A percentile compares a stretch with the other conserved stretches of the same genome.
phyloP scores from a whole-genome alignment of 208 protist species.

The Crithidia fasciculata region DNA sequence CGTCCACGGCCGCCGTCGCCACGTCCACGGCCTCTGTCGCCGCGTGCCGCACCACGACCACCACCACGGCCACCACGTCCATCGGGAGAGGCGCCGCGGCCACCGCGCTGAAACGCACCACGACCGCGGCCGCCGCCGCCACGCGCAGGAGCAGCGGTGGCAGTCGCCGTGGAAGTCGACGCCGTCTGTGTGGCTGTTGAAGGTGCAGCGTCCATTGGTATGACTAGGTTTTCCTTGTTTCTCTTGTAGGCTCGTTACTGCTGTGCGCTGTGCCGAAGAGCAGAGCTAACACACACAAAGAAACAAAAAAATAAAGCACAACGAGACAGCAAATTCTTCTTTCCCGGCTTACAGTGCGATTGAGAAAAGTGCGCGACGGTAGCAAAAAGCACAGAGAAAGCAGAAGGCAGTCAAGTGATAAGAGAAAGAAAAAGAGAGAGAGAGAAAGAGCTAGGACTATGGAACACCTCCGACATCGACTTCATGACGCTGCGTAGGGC shows the following conservation, averaged over 20 bases:
- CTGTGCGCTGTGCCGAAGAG: too few species aligned
- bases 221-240: not conserved
- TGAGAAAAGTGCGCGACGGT: too few species aligned
- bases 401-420: not conserved
- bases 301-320: too few species aligned
- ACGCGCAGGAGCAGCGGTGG: conserved; percentile 2
- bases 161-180: not conserved
- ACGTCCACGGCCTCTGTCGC: conserved; percentile 4
- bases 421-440: not conserved
- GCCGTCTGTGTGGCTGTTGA: not conserved
- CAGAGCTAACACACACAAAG: too few species aligned
- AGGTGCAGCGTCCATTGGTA: not conserved
- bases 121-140: conserved; percentile 12
- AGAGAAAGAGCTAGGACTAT: not conserved
- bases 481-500: too few species aligned
- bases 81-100: not conserved
- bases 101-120: conserved; percentile 1
- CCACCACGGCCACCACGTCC: conserved; percentile 13
- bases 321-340: too few species aligned
- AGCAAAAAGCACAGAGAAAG: not conserved
- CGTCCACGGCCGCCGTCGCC: conserved; percentile 4
- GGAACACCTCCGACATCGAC: too few species aligned
- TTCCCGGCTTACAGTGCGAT: too few species aligned
- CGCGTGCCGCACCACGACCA: not conserved
- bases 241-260: too few species aligned